A percentile compares a stretch with the other conserved stretches of the same genome.
Conservation (phyloP, 495 filamentous ascomycete genomes). For the Cercophora scortea region DNA sequence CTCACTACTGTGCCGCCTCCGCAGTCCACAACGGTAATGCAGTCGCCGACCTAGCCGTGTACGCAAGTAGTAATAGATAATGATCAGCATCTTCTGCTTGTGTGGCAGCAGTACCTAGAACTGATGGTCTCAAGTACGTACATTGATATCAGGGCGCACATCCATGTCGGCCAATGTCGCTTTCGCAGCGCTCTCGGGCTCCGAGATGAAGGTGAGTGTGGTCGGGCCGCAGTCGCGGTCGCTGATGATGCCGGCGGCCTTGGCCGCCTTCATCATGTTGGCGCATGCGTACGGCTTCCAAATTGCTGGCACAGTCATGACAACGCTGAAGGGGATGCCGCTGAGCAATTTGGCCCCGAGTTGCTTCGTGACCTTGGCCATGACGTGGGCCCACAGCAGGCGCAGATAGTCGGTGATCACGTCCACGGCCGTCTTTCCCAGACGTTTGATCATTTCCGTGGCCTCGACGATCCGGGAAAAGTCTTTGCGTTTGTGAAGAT, state of each 20-base stretch:
- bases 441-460: slow-evolving; percentile 1
- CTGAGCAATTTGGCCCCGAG: background rate
- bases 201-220: slow-evolving; percentile 11
- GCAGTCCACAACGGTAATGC: slow-evolving; percentile 14
- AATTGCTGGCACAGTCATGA: slow-evolving; percentile 23
- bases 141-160: slow-evolving; percentile 2
- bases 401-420: slow-evolving; percentile 17
- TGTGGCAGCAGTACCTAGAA: too few relatives aligned
- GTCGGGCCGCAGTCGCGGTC: slow-evolving; percentile 3
- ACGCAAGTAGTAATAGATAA: too few relatives aligned
- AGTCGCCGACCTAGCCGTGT: slow-evolving; percentile 8
- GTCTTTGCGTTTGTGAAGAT: background rate
- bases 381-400: slow-evolving; percentile 15
- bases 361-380: slow-evolving; percentile 2
- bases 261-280: slow-evolving; percentile 11
- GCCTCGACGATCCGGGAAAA: slow-evolving; percentile 7
- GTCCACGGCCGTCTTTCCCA: slow-evolving; percentile 9
- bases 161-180: slow-evolving; percentile 10
- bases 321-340: slow-evolving; percentile 9
- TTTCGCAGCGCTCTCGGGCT: slow-evolving; percentile 22
- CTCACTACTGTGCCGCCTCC: slow-evolving; percentile 15
- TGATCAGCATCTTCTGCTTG: too few relatives aligned
- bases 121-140: too few relatives aligned
- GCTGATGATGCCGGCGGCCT: slow-evolving; percentile 13
- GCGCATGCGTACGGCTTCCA: slow-evolving; percentile 15